Base-by-base conservation (phyloP, 148 eudicot species). In the Beta vulgaris region DNA sequence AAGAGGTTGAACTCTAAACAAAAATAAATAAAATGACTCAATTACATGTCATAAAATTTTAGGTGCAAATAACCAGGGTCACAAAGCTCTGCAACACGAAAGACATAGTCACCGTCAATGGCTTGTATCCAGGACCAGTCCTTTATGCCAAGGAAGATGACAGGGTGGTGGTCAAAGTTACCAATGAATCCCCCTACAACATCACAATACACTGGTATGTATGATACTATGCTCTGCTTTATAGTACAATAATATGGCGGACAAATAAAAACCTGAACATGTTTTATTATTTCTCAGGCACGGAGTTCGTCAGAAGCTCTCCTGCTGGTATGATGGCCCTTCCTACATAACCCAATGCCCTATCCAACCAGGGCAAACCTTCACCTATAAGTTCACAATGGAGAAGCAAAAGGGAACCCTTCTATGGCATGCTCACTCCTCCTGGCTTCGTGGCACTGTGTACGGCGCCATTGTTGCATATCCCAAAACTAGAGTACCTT, bases 361-460 rank as follows among this genome's bases (percentile, higher is more conserved):
- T 18, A 86, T 87, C 29, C 91, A 86, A 77, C 54, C 85, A 0
- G 89, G 93, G 43, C 75, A 86, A 26, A 76, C 76, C 43, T 89
- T 79, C 74, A 86, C 87, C 18, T 87, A 89, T 65, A 81, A 81
- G 76, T 89, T 87, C 77, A 87, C 85, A 23, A 58, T 90, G 67
- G 70, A 76, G 68, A 64, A 79, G 58, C 94, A 90, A 64, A 86
- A 85, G 83, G 94, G 94, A 37, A 88, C 91, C 53, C 86, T 90
- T 71, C 69, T 89, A 13, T 89, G 92, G 92, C 92, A 89, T 79
- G 92, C 88, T 64, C 92, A 89, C 83, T 68, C 86, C 68, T 85
- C 88, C 3, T 90, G 94, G 94, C 91, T 88, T 57, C 73, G 94
- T 29, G 94, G 82, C 49, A 90, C 91, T 39, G 91, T 88, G 67